Conservation (phyloP, 23 red algal genomes). For the Cyanidium caldarium region DNA sequence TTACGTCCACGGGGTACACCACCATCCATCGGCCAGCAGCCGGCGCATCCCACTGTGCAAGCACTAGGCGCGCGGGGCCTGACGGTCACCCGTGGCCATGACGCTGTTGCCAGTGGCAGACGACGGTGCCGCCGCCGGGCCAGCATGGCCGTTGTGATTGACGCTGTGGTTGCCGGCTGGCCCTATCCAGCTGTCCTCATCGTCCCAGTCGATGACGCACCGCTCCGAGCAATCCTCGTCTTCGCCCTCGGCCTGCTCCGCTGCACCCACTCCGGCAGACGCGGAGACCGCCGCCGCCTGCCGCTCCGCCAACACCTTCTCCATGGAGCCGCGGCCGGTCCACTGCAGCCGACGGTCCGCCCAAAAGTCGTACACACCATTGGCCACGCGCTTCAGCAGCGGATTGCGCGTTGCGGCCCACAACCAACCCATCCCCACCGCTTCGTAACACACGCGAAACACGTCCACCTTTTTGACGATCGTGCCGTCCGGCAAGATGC, state of each 20-base stretch:
- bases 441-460: conserved; percentile 55
- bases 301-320: conserved; percentile 10
- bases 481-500: conserved; percentile 30
- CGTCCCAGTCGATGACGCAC: conserved; percentile 2
- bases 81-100: no score
- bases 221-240: conserved; percentile 4
- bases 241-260: no score
- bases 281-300: neutral
- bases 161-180: no score
- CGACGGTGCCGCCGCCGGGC: no score
- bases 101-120: no score
- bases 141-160: no score
- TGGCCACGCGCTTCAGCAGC: conserved; percentile 1
- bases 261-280: no score
- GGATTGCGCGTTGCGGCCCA: conserved; percentile 36
- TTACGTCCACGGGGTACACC: no score
- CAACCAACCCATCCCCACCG: conserved; percentile 56
- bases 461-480: conserved; percentile 42
- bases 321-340: conserved; percentile 27
- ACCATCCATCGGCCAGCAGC: no score
- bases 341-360: conserved; percentile 28
- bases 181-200: no score
- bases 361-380: conserved; percentile 51
- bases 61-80: no score
- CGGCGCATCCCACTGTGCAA: no score